A percentile compares a stretch with the other conserved stretches of the same genome.
Evolutionary conservation across 345 rosid genomes (phyloP).

Genomic region (Erucastrum elatum): DNA sequence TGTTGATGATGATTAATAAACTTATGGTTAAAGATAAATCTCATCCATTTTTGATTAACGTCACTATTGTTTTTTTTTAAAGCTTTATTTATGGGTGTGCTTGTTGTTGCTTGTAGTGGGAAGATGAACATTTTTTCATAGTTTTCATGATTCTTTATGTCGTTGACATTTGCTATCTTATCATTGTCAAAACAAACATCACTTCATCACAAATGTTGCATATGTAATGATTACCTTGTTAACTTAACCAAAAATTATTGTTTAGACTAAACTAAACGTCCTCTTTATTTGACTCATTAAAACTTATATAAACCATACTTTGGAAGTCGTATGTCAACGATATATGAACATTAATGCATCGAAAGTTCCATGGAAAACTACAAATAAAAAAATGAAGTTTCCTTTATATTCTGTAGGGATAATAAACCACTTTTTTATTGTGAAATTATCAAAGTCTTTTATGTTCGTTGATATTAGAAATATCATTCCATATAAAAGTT

Average conservation of each 20-base stretch:
- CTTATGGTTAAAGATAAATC: constrained; percentile 29
- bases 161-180: constrained; percentile 38
- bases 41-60: neutral
- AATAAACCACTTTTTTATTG: neutral
- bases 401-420: neutral
- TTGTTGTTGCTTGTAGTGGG: constrained; percentile 27
- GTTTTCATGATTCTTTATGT: constrained; percentile 29
- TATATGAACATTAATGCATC: neutral
- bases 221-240: constrained; percentile 32
- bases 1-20: constrained; percentile 15
- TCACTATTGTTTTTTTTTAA: neutral
- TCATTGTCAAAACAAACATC: constrained; percentile 31
- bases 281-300: constrained; percentile 35
- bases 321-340: constrained; percentile 21
- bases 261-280: constrained; percentile 1
- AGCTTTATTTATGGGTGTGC: constrained; percentile 1
- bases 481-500: neutral
- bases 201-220: constrained; percentile 21
- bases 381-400: constrained; percentile 22
- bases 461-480: constrained; percentile 11
- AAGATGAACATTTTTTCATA: constrained; percentile 28
- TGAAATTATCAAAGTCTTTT: neutral
- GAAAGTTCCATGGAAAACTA: constrained; percentile 3
- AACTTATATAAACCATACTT: constrained; percentile 22
- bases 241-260: neutral